Base-by-base conservation (phyloP, 1,284 basidiomycete genomes). In the Moesziomyces globuligerus region DNA sequence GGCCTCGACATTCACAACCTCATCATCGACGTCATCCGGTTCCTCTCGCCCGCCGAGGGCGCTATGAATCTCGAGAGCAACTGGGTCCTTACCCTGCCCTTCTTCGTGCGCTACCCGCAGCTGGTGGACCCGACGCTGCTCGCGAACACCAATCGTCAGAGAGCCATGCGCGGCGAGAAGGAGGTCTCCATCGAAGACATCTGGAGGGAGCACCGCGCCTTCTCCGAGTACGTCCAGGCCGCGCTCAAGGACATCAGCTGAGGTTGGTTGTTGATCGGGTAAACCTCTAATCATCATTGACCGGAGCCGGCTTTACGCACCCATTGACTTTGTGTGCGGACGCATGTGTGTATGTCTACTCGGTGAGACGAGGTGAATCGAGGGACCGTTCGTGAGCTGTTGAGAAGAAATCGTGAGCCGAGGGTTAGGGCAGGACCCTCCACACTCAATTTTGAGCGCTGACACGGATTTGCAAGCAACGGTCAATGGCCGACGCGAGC, bases 1-100 rank as follows among this genome's bases (percentile, higher is more conserved):
- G 41, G 62, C 3, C 13, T 71, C 20, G 65, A 72, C 4, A 7
- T 47, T 18, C 69, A 76, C 28, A 50, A 53, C 21, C 41, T 78
- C 15, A 24, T 58, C 18, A 45, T 71, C 17, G 61, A 59, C 24
- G 18, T 74, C 4, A 7, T 67, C 7, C 39, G 69, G 13, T 54
- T 59, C 40, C 3, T 53, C 11, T 43, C 54, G 26, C 37, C 60
- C 7, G 41, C 34, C 5, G 55, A 61, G 2, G 67, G 64, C 10
- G 76, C 74, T 43, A 45, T 64, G 4, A 48, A 50, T 8, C 41
- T 46, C 7, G 65, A 74, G 29, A 29, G 43, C 20, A 57, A 28
- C n/a, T 78, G 72, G 72, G 59, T 57, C 36, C 32, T 78, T 21
- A 51, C 59, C 9, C 25, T 58, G 41, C 61, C 65, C 3, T 78